Percentiles rank a stretch among this genome's conserved stretches.
These are phyloP conservation scores for Hypomontagnella submonticulosa DNA, from an alignment of 495 filamentous ascomycete genomes.

Conservation along the genomic window DNA sequence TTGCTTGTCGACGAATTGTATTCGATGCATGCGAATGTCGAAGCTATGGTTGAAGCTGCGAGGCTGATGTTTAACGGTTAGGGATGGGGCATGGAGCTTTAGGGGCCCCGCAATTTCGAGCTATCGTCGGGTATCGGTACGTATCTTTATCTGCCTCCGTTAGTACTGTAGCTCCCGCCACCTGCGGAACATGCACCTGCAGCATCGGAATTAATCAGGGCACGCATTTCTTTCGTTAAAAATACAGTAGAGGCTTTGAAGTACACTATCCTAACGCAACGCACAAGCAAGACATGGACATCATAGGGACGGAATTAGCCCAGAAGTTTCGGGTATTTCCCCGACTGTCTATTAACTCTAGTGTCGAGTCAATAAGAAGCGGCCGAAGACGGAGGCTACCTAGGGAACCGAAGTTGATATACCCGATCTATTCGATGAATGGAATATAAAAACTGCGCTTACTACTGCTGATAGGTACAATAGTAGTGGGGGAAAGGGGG, in stretches of 20 bases:
- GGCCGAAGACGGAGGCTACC: slow-evolving; percentile 39
- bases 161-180: neutral
- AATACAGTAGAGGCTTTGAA: too few relatives aligned
- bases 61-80: slow-evolving; percentile 40
- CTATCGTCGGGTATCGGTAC: slow-evolving; percentile 9
- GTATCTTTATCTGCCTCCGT: slow-evolving; percentile 6
- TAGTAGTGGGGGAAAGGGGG: slow-evolving; percentile 18
- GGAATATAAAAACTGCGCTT: slow-evolving; percentile 13
- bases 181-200: slow-evolving; percentile 9
- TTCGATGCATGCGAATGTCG: neutral
- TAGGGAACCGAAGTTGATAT: slow-evolving; percentile 17
- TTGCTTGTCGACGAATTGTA: slow-evolving; percentile 14
- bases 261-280: too few relatives aligned
- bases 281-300: too few relatives aligned
- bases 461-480: slow-evolving; percentile 21
- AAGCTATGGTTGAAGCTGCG: slow-evolving; percentile 30
- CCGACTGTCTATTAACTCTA: neutral
- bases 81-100: slow-evolving; percentile 20
- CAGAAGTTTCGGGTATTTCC: neutral
- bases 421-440: slow-evolving; percentile 5
- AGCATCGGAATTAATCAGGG: slow-evolving; percentile 7
- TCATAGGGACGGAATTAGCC: neutral
- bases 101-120: slow-evolving; percentile 36
- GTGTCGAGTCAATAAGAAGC: slow-evolving; percentile 11
- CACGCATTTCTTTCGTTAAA: neutral